Base-by-base conservation (phyloP, 2,329 filamentous ascomycete genomes). In the Colletotrichum neosansevieriae region DNA sequence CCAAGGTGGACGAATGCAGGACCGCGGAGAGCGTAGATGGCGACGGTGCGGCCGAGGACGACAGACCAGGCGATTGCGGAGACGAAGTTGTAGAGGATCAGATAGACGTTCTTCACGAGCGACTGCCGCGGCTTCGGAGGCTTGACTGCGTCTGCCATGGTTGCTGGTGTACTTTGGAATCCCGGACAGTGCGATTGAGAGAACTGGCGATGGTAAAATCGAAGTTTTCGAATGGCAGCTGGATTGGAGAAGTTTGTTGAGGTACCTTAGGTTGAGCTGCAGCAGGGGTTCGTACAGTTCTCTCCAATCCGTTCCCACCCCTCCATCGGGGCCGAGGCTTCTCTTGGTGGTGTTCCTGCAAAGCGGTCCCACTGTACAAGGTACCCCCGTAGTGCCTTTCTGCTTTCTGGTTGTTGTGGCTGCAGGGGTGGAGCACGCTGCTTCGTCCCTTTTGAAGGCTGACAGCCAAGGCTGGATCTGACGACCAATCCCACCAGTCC, bases 81-180 rank as follows among this genome's bases (percentile, higher is more conserved):
- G 72, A 91, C 76, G 74, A 89, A 85, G 81, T 98, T 98, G 87
- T 98, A 99, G 74, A 90, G 82, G 76, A 94, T 86, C 61, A 98
- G 89, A 82, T 98, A 97, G 76, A 81, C 83, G 63, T 82, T 86
- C 78, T 88, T 90, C 70, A 84, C 74, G 69, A 82, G 81, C 60
- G 81, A 82, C 38, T 81, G 71, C 53, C 76, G 73, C 69, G 53
- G 51, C 11, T 67, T 53, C 49, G 29, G 70, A 51, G 70, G 68
- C 70, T 70, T 68, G 10, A 60, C 63, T 51, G 66, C 50, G 69
- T 72, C 70, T 40, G 69, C 69, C 70, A 72, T 72, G 29, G 32
- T 42, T 45, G 32, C 21, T 50, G 40, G 32, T 11, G n/a, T 29
- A 2, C 17, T 9, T 42, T 7, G 19, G 13, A 34, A 15, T 21